phyloP scores from a whole-genome alignment of 768 basidiomycete species.

The Kwoniella mangroviensis region DNA sequence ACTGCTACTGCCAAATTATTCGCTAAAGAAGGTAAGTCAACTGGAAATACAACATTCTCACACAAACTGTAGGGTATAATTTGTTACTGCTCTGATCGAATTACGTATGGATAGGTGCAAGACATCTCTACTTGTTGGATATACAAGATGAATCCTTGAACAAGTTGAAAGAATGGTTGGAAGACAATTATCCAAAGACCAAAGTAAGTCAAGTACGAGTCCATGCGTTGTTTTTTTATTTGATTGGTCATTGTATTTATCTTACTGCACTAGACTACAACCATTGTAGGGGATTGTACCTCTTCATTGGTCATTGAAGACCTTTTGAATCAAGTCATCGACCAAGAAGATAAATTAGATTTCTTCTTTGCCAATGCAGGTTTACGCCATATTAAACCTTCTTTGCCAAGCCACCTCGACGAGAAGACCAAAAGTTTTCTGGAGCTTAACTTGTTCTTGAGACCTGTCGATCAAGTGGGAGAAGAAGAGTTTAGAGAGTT shows the following conservation, averaged over 20 bases:
- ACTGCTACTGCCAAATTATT: conserved; percentile 38
- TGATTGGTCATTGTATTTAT: too few relatives aligned
- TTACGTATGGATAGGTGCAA: conserved; percentile 69
- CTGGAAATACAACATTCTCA: too few relatives aligned
- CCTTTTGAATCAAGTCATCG: conserved; percentile 72
- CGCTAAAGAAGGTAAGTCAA: conserved; percentile 21
- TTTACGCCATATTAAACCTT: conserved; percentile 12
- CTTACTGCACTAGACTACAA: conserved; percentile 66
- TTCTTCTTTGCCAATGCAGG: conserved; percentile 93
- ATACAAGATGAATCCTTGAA: conserved; percentile 71
- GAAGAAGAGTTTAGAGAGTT: conserved; percentile 72
- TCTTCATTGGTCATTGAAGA: conserved; percentile 70
- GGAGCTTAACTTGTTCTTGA: neutral
- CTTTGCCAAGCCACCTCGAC: neutral
- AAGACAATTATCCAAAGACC: conserved; percentile 72
- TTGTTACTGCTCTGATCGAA: too few relatives aligned
- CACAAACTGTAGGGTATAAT: too few relatives aligned
- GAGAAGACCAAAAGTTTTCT: neutral
- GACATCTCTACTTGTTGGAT: conserved; percentile 77
- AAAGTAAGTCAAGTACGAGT: conserved; percentile 64
- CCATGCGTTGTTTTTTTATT: too few relatives aligned
- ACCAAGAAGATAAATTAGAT: conserved; percentile 83
- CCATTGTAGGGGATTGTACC: conserved; percentile 79
- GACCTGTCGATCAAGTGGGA: conserved; percentile 63
- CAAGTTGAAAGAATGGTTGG: conserved; percentile 71